These are phyloP conservation scores for Akanthomyces dipterigenus DNA, from an alignment of 2,329 filamentous ascomycete genomes.

Conservation along the genomic window DNA sequence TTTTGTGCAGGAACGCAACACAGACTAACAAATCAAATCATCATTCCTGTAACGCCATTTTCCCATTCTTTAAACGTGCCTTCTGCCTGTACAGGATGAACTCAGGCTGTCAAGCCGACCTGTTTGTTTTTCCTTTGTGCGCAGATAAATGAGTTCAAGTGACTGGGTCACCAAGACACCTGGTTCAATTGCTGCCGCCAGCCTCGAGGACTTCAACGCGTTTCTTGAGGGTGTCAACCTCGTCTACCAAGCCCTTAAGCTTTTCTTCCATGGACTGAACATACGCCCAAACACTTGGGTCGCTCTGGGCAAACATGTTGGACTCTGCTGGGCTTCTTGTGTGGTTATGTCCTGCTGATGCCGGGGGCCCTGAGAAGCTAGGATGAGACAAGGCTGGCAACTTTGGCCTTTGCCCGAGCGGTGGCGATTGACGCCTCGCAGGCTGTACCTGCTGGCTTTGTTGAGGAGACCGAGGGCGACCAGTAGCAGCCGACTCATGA, in stretches of 20 bases:
- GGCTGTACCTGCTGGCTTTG: conserved; percentile 57
- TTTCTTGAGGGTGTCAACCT: conserved; percentile 27
- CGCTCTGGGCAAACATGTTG: conserved; percentile 58
- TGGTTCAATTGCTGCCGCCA: neutral
- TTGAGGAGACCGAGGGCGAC: conserved; percentile 57
- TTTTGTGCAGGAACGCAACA: neutral
- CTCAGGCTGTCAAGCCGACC: neutral
- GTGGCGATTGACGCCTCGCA: conserved; percentile 48
- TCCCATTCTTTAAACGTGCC: conserved; percentile 7
- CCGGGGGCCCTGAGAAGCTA: conserved; percentile 24
- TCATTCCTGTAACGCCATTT: conserved; percentile 10
- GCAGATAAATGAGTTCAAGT: neutral
- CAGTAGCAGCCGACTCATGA: conserved; percentile 44
- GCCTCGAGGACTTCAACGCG: conserved; percentile 26
- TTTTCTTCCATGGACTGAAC: conserved; percentile 62
- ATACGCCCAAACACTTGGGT: conserved; percentile 64
- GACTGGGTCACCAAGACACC: neutral
- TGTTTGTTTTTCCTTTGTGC: neutral
- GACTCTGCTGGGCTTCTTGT: conserved; percentile 41
- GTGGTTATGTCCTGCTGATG: conserved; percentile 25
- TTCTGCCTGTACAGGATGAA: neutral
- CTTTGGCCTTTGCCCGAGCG: conserved; percentile 36
- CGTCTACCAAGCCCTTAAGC: conserved; percentile 30
- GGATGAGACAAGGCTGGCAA: conserved; percentile 31
- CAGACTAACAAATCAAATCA: conserved; percentile 1